A percentile compares a stretch with the other conserved stretches of the same genome.
Evolutionary conservation across 129 eudicot genomes (phyloP).

Genomic region (Ambrosia artemisiifolia): DNA sequence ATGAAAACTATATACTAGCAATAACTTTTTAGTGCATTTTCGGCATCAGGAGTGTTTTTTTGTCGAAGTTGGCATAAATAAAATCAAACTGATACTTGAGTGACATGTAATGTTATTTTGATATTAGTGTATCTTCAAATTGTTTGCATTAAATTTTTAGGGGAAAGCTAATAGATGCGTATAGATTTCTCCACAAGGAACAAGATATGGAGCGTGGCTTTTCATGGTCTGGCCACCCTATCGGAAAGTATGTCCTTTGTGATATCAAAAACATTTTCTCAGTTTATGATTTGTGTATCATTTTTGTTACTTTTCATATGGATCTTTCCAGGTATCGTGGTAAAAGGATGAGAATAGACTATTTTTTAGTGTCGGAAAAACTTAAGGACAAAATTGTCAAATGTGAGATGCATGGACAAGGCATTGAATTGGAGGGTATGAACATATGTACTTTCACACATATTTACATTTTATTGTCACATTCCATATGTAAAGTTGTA

Average conservation of each 20-base stretch:
- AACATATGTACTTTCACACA: neutral
- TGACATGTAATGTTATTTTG: neutral
- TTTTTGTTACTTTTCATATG: neutral
- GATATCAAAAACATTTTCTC: conserved; percentile 1
- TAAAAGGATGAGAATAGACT: conserved; percentile 96
- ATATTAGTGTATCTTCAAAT: neutral
- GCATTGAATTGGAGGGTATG: conserved; percentile 82
- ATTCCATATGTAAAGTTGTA: neutral
- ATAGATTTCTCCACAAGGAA: conserved; percentile 67
- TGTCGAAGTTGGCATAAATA: neutral
- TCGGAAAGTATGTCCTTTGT: conserved; percentile 65
- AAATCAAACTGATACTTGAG: neutral
- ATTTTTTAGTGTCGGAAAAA: conserved; percentile 63
- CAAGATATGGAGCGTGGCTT: conserved; percentile 87
- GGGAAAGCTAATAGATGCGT: conserved; percentile 88
- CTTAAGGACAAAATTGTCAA: conserved; percentile 64
- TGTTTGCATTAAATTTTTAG: conserved; percentile 30
- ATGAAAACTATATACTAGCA: neutral
- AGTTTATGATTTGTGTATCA: neutral
- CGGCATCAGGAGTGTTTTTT: neutral
- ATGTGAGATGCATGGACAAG: conserved; percentile 84
- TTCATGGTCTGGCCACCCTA: conserved; percentile 95
- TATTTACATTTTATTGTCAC: neutral
- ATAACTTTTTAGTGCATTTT: neutral
- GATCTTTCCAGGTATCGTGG: conserved; percentile 74